These are phyloP conservation scores for Blechomonas ayalai DNA, from an alignment of 208 protist species.

Conservation along the genomic window DNA sequence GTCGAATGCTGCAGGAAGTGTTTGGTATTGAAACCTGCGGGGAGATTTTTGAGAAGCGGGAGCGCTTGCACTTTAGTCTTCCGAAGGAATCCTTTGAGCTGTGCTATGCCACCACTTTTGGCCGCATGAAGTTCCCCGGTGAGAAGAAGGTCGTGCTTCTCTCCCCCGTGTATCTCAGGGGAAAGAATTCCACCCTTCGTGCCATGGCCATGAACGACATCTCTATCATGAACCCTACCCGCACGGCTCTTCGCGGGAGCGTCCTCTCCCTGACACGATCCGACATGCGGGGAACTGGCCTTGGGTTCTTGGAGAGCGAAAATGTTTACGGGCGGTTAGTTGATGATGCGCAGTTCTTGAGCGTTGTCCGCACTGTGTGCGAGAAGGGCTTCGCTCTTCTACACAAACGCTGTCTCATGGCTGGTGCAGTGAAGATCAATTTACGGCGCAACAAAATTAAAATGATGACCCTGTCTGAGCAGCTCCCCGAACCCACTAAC, in stretches of 20 bases:
- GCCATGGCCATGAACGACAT: conserved; percentile 29
- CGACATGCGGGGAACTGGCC: no score
- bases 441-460: conserved; percentile 4
- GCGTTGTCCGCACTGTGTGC: conserved; percentile 9
- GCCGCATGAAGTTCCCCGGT: conserved; percentile 35
- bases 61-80: conserved; percentile 44
- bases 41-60: conserved; percentile 24
- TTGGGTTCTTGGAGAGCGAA: neutral
- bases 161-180: conserved; percentile 13
- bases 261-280: neutral
- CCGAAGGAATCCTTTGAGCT: conserved; percentile 25
- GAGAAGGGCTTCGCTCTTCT: conserved; percentile 11
- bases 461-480: neutral
- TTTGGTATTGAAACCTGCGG: conserved; percentile 54
- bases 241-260: conserved; percentile 6
- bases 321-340: conserved; percentile 52
- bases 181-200: conserved; percentile 1
- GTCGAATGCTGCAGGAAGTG: conserved; percentile 30
- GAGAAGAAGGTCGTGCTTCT: conserved; percentile 29
- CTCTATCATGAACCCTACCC: conserved; percentile 18
- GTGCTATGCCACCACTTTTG: conserved; percentile 34
- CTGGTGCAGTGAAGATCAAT: conserved; percentile 14
- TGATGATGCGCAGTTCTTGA: conserved; percentile 43
- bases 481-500: conserved; percentile 7
- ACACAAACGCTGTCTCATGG: conserved; percentile 15